These are phyloP conservation scores for Thielaviopsis punctulata DNA, from an alignment of 2,329 filamentous ascomycete species.

Conservation along the genomic window DNA sequence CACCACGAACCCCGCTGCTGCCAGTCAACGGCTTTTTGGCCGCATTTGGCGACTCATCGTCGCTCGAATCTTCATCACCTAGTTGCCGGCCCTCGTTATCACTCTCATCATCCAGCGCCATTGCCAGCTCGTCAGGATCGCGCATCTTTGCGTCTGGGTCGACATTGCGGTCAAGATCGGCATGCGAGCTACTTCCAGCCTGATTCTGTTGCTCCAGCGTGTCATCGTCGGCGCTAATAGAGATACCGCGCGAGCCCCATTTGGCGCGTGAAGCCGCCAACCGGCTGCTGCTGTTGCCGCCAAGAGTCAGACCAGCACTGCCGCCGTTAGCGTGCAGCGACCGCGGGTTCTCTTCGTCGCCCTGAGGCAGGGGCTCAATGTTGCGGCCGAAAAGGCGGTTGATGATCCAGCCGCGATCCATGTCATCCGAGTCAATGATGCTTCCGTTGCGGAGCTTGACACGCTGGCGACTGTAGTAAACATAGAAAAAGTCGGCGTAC, in stretches of 20 bases:
- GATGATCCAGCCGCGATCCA: slow-evolving; percentile 71
- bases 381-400: slow-evolving; percentile 55
- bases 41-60: slow-evolving; percentile 8
- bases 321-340: slow-evolving; percentile 14
- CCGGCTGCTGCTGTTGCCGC: background rate
- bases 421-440: slow-evolving; percentile 77
- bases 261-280: slow-evolving; percentile 24
- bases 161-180: slow-evolving; percentile 28
- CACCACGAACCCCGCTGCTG: slow-evolving; percentile 25
- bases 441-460: slow-evolving; percentile 84
- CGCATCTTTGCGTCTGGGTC: slow-evolving; percentile 50
- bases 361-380: slow-evolving; percentile 24
- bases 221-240: slow-evolving; percentile 47
- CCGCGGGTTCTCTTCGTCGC: slow-evolving; percentile 43
- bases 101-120: slow-evolving; percentile 34
- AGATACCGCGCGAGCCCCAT: slow-evolving; percentile 49
- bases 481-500: slow-evolving; percentile 90
- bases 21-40: slow-evolving; percentile 9
- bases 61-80: slow-evolving; percentile 3
- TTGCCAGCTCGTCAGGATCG: slow-evolving; percentile 47
- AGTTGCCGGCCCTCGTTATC: background rate
- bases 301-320: slow-evolving; percentile 8
- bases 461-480: slow-evolving; percentile 83
- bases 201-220: slow-evolving; percentile 34
- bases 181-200: slow-evolving; percentile 24